Evolutionary conservation across 1,139 yeast genomes (phyloP).

Genomic region (Suhomyces ambrosiae): DNA sequence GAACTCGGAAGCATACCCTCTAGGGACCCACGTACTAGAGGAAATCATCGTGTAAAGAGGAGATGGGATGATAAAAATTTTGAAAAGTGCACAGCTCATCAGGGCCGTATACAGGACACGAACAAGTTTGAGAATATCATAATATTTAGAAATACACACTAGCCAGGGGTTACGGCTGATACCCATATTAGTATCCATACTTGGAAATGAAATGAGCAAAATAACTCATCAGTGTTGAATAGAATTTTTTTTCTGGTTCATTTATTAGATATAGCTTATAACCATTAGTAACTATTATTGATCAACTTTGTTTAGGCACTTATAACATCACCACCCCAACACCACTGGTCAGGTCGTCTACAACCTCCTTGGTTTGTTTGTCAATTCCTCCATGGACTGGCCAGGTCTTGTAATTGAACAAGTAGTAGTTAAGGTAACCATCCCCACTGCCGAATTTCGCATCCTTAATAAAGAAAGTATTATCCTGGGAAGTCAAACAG

Average conservation of each 20-base stretch:
- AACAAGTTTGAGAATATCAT: no score
- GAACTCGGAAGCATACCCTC: slow-evolving; percentile 92
- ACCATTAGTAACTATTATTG: no score
- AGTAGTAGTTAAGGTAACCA: slow-evolving; percentile 85
- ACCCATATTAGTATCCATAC: no score
- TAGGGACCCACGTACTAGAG: slow-evolving; percentile 92
- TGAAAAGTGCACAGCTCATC: slow-evolving; percentile 1
- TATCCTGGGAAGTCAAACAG: slow-evolving; percentile 89
- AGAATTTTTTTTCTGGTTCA: no score
- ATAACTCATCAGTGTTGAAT: no score
- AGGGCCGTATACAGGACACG: slow-evolving; percentile 1
- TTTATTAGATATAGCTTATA: no score
- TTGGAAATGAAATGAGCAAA: no score
- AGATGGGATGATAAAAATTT: slow-evolving; percentile 10
- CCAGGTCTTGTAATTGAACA: slow-evolving; percentile 85
- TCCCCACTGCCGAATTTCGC: slow-evolving; percentile 93
- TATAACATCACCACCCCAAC: slow-evolving; percentile 86
- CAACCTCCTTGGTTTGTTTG: slow-evolving; percentile 51
- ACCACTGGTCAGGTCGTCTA: slow-evolving; percentile 64
- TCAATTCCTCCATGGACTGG: slow-evolving; percentile 82
- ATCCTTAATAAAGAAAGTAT: slow-evolving; percentile 75
- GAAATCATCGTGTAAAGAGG: slow-evolving; percentile 65
- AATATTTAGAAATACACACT: no score
- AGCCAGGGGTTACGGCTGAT: no score
- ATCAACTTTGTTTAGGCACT: no score